A percentile compares a stretch with the other conserved stretches of the same genome.
These are phyloP conservation scores for Phytopythium sindhum DNA, from an alignment of 352 stramenopile genomes.

Conservation along the genomic window DNA sequence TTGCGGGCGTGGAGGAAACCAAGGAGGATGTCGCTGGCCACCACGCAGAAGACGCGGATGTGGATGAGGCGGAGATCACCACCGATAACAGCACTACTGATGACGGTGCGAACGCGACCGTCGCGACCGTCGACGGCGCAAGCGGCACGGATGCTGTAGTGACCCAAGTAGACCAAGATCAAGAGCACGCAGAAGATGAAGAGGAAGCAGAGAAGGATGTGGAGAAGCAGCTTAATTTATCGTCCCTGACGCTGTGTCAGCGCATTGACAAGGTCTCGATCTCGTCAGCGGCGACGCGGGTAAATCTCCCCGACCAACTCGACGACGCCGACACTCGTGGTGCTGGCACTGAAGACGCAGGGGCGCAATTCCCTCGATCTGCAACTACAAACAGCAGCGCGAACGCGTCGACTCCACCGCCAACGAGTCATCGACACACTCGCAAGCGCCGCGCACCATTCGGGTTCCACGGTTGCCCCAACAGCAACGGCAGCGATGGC, in stretches of 20 bases:
- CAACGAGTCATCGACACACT: not conserved
- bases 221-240: constrained; percentile 26
- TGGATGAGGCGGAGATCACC: not conserved
- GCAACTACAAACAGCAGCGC: not conserved
- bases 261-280: constrained; percentile 79
- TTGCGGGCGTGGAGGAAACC: not conserved
- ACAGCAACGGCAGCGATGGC: not conserved
- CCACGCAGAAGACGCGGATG: not conserved
- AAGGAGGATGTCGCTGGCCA: not conserved
- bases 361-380: not conserved
- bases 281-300: constrained; percentile 23
- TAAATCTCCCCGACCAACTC: not conserved
- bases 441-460: constrained; percentile 4
- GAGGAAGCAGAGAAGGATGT: constrained; percentile 14
- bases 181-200: constrained; percentile 3
- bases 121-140: too few relatives aligned
- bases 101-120: not conserved
- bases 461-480: not conserved
- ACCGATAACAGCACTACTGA: not conserved
- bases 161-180: not conserved
- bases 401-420: constrained; percentile 1
- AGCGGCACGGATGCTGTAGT: not conserved
- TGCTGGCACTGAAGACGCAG: not conserved
- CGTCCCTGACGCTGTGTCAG: constrained; percentile 66
- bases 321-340: not conserved